phyloP scores from a whole-genome alignment of 1,284 basidiomycete species.

The Leccinum griseonigrum region DNA sequence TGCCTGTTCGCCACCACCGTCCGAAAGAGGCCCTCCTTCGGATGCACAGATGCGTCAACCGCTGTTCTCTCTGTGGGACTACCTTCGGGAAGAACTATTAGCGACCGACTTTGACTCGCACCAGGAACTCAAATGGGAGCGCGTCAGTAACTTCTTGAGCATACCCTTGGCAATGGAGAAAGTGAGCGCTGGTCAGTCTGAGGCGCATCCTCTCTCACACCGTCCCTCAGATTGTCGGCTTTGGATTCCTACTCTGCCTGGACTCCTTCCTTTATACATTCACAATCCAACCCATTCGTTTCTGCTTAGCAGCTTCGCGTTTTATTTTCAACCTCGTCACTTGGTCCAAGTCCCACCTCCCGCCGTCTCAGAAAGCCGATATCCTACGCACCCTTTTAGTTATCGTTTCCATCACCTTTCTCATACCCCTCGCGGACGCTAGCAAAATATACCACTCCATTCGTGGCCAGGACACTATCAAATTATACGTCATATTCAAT shows the following conservation, averaged over 20 bases:
- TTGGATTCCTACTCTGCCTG: conserved; percentile 92
- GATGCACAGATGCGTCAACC: conserved; percentile 18
- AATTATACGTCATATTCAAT: conserved; percentile 99
- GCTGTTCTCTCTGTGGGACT: conserved; percentile 89
- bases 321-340: conserved; percentile 54
- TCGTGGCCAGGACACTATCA: conserved; percentile 98
- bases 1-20: conserved; percentile 24
- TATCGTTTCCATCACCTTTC: conserved; percentile 69
- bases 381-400: conserved; percentile 82
- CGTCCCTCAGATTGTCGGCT: conserved; percentile 75
- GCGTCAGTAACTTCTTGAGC: conserved; percentile 96
- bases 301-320: conserved; percentile 63
- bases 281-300: conserved; percentile 94
- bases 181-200: conserved; percentile 41
- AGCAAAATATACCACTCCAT: conserved; percentile 99
- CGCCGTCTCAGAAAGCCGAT: conserved; percentile 90
- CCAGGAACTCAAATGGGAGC: conserved; percentile 93
- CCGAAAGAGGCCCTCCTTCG: conserved; percentile 7
- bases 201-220: conserved; percentile 6
- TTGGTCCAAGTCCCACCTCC: conserved; percentile 53
- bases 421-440: conserved; percentile 87
- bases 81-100: conserved; percentile 82
- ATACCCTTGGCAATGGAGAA: conserved; percentile 95
- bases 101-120: conserved; percentile 92
- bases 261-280: conserved; percentile 99